These are phyloP conservation scores for Anisodus acutangulus DNA, from an alignment of 257 asterid species.

Conservation along the genomic window DNA sequence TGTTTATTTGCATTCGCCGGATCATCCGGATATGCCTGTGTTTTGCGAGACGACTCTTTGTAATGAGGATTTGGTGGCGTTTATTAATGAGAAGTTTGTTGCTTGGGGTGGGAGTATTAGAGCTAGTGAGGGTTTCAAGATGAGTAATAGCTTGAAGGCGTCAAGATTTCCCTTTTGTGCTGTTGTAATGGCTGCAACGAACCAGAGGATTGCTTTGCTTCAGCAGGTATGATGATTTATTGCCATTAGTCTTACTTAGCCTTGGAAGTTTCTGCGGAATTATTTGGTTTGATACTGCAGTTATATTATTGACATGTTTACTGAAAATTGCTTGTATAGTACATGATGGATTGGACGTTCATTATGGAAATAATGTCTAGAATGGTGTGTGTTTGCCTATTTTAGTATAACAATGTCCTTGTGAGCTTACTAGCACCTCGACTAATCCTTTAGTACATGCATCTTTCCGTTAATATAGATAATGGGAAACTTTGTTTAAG, in stretches of 20 bases:
- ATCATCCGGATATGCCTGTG: slow-evolving; percentile 78
- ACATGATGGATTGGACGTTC: background rate
- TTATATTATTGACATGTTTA: background rate
- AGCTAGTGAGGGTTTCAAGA: slow-evolving; percentile 96
- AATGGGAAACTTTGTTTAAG: background rate
- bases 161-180: slow-evolving; percentile 96
- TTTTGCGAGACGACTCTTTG: slow-evolving; percentile 81
- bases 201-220: slow-evolving; percentile 93
- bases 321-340: background rate
- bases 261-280: background rate
- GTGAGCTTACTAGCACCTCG: background rate
- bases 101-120: slow-evolving; percentile 96
- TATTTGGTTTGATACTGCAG: background rate
- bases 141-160: slow-evolving; percentile 98
- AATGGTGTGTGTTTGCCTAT: background rate
- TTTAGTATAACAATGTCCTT: background rate
- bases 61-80: slow-evolving; percentile 65
- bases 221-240: slow-evolving; percentile 65
- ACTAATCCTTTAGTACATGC: background rate
- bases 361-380: background rate
- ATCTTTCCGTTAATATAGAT: background rate
- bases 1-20: slow-evolving; percentile 97
- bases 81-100: slow-evolving; percentile 89
- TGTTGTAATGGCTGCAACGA: slow-evolving; percentile 92
- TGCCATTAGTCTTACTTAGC: background rate